These are phyloP conservation scores for Chamaecyparis obtusa DNA, from an alignment of 75 land plant genomes.

Conservation along the genomic window DNA sequence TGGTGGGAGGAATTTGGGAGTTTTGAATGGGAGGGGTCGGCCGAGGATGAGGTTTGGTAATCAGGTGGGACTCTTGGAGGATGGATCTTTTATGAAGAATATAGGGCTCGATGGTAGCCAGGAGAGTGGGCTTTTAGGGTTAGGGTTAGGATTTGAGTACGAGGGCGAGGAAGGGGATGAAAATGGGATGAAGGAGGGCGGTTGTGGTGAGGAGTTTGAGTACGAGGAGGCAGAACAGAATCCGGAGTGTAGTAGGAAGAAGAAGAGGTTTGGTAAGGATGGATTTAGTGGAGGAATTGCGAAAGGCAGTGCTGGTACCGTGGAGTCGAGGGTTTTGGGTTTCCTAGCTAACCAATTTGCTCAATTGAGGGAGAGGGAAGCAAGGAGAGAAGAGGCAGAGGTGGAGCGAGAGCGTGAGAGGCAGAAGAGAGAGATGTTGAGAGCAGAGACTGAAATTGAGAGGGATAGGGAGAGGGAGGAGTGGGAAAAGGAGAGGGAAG, in stretches of 20 bases:
- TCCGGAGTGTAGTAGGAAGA: slow-evolving; percentile 10
- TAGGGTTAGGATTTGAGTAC: slow-evolving; percentile 13
- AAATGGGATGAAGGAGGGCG: slow-evolving; percentile 10
- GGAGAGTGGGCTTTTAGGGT: slow-evolving; percentile 12
- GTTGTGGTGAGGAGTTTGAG: slow-evolving; percentile 7
- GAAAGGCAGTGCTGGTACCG: neutral
- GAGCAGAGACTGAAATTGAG: slow-evolving; percentile 2
- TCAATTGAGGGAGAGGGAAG: slow-evolving; percentile 14
- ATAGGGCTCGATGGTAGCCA: slow-evolving; percentile 5
- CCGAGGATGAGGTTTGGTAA: neutral
- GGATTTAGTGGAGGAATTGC: slow-evolving; percentile 1
- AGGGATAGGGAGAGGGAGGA: slow-evolving; percentile 13
- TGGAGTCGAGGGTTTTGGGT: slow-evolving; percentile 13
- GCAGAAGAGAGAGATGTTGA: slow-evolving; percentile 18
- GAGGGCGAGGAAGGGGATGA: slow-evolving; percentile 14
- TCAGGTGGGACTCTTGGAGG: neutral
- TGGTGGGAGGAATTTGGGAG: slow-evolving; percentile 1
- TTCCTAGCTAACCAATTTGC: slow-evolving; percentile 9
- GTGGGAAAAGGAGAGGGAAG: slow-evolving; percentile 20
- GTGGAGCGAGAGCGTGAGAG: slow-evolving; percentile 13
- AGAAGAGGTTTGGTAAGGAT: slow-evolving; percentile 11
- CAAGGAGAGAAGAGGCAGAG: slow-evolving; percentile 13
- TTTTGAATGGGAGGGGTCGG: slow-evolving; percentile 10
- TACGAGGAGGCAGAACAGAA: slow-evolving; percentile 6
- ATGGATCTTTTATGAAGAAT: slow-evolving; percentile 12